Conservation (phyloP, 306 rosid genomes). For the Acmispon strigosus region DNA sequence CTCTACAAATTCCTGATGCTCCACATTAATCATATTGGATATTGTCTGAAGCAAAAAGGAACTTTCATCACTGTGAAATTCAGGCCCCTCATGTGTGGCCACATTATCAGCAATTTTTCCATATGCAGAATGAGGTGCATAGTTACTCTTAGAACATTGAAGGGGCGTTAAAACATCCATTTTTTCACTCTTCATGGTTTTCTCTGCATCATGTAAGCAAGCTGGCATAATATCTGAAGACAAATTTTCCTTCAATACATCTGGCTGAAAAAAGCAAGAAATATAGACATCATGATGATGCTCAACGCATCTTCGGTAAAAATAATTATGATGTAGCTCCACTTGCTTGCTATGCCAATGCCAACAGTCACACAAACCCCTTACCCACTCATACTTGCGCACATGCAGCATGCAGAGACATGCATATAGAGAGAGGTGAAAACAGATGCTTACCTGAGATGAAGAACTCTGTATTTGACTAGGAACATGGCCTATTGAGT, state of each 20-base stretch:
- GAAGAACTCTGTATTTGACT: conserved; percentile 41
- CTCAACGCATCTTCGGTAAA: neutral
- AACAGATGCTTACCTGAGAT: conserved; percentile 45
- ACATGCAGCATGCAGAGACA: neutral
- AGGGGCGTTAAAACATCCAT: conserved; percentile 34
- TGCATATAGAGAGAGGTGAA: conserved; percentile 13
- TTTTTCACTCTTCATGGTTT: conserved; percentile 35
- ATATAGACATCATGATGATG: conserved; percentile 7
- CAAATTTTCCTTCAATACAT: conserved; percentile 26
- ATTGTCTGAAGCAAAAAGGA: conserved; percentile 40
- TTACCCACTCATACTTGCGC: neutral
- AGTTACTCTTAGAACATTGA: conserved; percentile 41
- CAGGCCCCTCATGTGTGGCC: conserved; percentile 48
- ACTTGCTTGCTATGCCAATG: conserved; percentile 4
- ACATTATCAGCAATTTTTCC: conserved; percentile 46
- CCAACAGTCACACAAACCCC: neutral
- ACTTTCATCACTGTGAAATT: conserved; percentile 34
- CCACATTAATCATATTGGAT: conserved; percentile 38
- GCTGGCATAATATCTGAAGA: conserved; percentile 40
- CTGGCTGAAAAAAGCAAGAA: conserved; percentile 36
- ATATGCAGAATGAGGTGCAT: conserved; percentile 28
- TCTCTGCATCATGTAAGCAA: conserved; percentile 36
- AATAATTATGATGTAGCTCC: neutral
- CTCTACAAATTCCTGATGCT: conserved; percentile 38
- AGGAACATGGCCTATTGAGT: conserved; percentile 31